Base-by-base conservation (phyloP, 805 yeast species). In the Candida bentonensis region DNA sequence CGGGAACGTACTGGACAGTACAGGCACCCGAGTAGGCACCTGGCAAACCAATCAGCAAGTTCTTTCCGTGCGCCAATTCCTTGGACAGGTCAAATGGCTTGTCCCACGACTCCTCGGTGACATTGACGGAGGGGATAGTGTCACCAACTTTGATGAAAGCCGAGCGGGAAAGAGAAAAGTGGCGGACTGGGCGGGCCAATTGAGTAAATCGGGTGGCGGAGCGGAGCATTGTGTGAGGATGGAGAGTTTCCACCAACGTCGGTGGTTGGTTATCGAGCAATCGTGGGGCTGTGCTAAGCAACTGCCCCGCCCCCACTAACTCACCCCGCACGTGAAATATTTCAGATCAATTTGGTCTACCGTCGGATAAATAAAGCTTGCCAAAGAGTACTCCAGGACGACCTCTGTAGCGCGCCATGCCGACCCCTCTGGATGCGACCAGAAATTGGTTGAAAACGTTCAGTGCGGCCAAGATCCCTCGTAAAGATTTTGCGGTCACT, bases 11-110 rank as follows among this genome's bases (percentile, higher is more conserved):
- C 23, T 70, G 60, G 22, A 78, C 76, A 26, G 84, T 69, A 61
- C 94, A 84, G 3, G 82, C 85, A 33, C 88, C 84, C 2, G 89
- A 78, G 59, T 78, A 84, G 0, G 94, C 94, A 30, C 92, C 82
- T 39, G 83, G 82, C 26, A 76, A 79, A 47, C 79, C 76, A 20
- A 79, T 68, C 33, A 80, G 62, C 30, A 81, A 52, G 39, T 70
- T 65, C 54, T 70, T 75, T n/a, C 80, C 80, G 47, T 39, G 41
- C 20, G 53, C 58, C 34, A 68, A 65, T 47, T 61, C 63, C 34
- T 69, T 68, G 22, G 81, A 74, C 42, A 82, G 64, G 56, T 77
- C 69, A 49, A 79, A 69, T 20, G 62, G 59, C 54, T 77, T 73
- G 36, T 82, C 80, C 42, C 89, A 89, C 20, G 83, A 72, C 39